Base-by-base conservation (phyloP, 2,329 filamentous ascomycete species). In the Pestalotiopsis sp. region DNA sequence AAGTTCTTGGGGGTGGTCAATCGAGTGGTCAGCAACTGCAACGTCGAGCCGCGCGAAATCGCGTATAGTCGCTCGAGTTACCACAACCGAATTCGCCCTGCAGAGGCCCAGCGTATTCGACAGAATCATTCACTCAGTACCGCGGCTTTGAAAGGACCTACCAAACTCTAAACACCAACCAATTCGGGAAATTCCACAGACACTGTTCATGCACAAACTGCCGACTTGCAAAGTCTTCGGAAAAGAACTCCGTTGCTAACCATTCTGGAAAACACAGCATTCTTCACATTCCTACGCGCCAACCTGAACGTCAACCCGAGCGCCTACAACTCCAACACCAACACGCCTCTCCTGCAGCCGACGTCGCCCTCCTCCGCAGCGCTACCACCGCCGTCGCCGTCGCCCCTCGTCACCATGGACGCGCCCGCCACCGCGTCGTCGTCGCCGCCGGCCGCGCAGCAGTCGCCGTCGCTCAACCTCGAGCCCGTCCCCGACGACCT, bases 271-370 rank as follows among this genome's bases (percentile, higher is more conserved):
- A 60, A 70, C 80, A n/a, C 17, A 96, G 93, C 93, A 31, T 96
- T 96, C 83, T 92, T 96, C 80, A 92, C 90, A 68, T 95, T 93
- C 74, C 86, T 96, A 17, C 90, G 92, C 73, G 92, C 92, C 72
- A 96, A 96, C 77, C 87, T 96, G 67, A 90, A 91, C 74, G 89
- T 95, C 68, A 86, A 85, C 65, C 83, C 84, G 60, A 90, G 85
- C 70, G 82, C 89, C 68, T 81, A 91, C 72, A 88, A 90, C 59
- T 91, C 91, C 63, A 86, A 88, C 70, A 84, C 85, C 68, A 91
- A 87, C 70, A 93, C 92, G 27, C 91, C 91, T 23, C 85, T 88
- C 74, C 82, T 91, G 77, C 82, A 87, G 80, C 84, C 91, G 72
- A 80, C 84, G 68, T 61, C 57, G 25, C 80, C 84, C 73, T 80